Base-by-base conservation (phyloP, 305 asterid species). In the Fraxinus xanthoxyloides region DNA sequence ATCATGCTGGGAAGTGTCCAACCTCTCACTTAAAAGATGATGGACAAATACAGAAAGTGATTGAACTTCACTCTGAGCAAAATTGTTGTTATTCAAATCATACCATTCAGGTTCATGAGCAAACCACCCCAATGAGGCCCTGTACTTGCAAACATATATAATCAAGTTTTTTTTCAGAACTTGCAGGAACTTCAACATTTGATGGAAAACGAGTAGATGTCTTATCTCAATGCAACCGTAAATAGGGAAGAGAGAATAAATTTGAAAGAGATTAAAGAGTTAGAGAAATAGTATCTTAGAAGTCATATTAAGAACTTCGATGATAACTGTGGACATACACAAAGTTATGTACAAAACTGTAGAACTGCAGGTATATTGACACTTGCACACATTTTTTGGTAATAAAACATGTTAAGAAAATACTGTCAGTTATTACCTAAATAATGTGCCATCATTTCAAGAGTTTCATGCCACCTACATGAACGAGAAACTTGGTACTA, bases 51-150 rank as follows among this genome's bases (percentile, higher is more conserved):
- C 75, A 81, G 95, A 91, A 85, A 97, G 88, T 35, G 99, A 97
- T 78, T 93, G 98, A 85, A 96, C 97, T 89, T 97, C 98, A 87
- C 97, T 91, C 84, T 92, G 95, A 83, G 98, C 89, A 88, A 97
- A 93, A 85, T 88, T 90, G 86, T 87, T 92, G 90, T 90, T 95
- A 82, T 91, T 93, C 88, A 88, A 77, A 85, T 97, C 99, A 88
- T 81, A 93, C 97, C 97, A 93, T 85, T 94, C 98, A 38, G 98
- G 97, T 88, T 91, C 92, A 84, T 92, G 95, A 84, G 97, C 94
- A 92, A 97, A 97, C 98, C 98, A 97, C 79, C 97, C 98, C 82
- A 97, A 87, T 79, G 98, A 88, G 76, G 99, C 94, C 92, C 99
- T 97, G 90, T 84, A 80, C 13, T 81, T 65, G 40, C 48, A 35